Evolutionary conservation across 1,139 yeast genomes (phyloP).

Genomic region (Pichiaceae sp.): DNA sequence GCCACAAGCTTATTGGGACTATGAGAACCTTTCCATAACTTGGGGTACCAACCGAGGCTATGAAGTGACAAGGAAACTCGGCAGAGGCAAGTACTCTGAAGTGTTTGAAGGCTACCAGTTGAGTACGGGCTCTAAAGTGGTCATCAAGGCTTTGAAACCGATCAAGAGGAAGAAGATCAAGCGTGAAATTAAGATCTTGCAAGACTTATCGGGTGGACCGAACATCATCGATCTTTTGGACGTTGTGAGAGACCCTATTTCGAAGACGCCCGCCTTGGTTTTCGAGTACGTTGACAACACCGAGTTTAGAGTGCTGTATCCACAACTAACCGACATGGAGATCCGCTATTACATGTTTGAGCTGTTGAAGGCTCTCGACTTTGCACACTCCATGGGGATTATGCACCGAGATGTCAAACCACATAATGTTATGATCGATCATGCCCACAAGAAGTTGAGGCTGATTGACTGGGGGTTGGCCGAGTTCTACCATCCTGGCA

Average conservation of each 20-base stretch:
- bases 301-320: conserved; percentile 66
- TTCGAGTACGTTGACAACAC: conserved; percentile 66
- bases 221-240: conserved; percentile 61
- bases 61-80: conserved; percentile 64
- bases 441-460: conserved; percentile 48
- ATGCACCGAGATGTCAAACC: conserved; percentile 83
- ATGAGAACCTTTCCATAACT: conserved; percentile 57
- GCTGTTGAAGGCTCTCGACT: conserved; percentile 63
- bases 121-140: conserved; percentile 32
- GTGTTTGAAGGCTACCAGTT: conserved; percentile 53
- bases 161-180: conserved; percentile 73
- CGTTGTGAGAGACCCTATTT: conserved; percentile 66
- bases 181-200: conserved; percentile 67
- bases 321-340: conserved; percentile 53
- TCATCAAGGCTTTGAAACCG: conserved; percentile 73
- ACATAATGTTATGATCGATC: conserved; percentile 80
- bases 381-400: conserved; percentile 75
- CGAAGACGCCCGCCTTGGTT: conserved; percentile 67
- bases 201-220: conserved; percentile 70
- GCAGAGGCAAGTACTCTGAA: conserved; percentile 75
- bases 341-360: conserved; percentile 66
- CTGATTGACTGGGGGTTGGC: conserved; percentile 84
- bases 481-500: conserved; percentile 72
- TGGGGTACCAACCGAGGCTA: conserved; percentile 68
- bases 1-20: conserved; percentile 73